Conservation (phyloP, 2,329 filamentous ascomycete species). For the Penicillium sp. region DNA sequence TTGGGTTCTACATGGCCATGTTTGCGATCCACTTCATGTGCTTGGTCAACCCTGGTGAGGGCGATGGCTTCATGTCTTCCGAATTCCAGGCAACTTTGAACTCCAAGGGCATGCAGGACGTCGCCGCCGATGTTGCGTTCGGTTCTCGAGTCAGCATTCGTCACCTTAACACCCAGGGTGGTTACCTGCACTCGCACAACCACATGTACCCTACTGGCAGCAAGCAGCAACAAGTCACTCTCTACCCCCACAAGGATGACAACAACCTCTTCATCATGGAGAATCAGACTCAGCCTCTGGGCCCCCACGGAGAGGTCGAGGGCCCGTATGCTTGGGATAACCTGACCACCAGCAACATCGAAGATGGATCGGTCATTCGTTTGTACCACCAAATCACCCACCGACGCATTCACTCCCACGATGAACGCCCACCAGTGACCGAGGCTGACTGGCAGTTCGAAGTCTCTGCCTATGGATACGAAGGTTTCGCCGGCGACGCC, state of each 20-base stretch:
- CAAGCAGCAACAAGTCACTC: slow-evolving; percentile 97
- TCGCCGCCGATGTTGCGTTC: slow-evolving; percentile 83
- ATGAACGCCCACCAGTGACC: slow-evolving; percentile 78
- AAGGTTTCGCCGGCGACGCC: slow-evolving; percentile 92
- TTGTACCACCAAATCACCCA: slow-evolving; percentile 80
- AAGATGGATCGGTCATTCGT: slow-evolving; percentile 73
- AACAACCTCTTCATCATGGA: slow-evolving; percentile 94
- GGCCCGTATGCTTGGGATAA: slow-evolving; percentile 81
- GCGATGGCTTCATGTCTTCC: slow-evolving; percentile 98
- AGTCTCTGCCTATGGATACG: slow-evolving; percentile 93
- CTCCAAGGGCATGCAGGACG: slow-evolving; percentile 92
- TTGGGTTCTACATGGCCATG: slow-evolving; percentile 91
- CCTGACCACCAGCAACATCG: slow-evolving; percentile 60
- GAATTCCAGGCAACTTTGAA: slow-evolving; percentile 98
- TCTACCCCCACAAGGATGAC: slow-evolving; percentile 98
- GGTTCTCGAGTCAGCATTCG: slow-evolving; percentile 81
- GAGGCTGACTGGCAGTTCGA: slow-evolving; percentile 94
- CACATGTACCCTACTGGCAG: slow-evolving; percentile 97
- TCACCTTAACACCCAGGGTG: slow-evolving; percentile 95
- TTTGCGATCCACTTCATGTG: slow-evolving; percentile 95
- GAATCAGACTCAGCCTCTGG: slow-evolving; percentile 90
- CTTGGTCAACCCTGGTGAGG: slow-evolving; percentile 89
- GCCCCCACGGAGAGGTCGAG: slow-evolving; percentile 68
- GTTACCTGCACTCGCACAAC: slow-evolving; percentile 92
- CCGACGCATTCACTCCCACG: slow-evolving; percentile 87